Evolutionary conservation across 1,284 basidiomycete genomes (phyloP).

Genomic region (Athelia sp.): DNA sequence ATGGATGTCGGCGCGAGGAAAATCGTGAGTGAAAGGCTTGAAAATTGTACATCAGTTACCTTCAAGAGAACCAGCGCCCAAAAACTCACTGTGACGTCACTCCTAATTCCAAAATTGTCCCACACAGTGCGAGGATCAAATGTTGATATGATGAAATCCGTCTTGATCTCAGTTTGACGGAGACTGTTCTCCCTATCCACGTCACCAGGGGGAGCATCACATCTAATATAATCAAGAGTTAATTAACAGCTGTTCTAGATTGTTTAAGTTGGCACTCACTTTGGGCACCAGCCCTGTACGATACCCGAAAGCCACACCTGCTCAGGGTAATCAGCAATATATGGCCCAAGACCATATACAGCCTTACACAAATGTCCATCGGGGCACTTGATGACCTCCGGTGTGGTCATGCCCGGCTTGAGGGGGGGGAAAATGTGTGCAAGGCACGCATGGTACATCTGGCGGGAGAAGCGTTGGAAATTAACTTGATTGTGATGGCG

Average conservation of each 20-base stretch:
- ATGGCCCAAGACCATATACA: constrained; percentile 17
- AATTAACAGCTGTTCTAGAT: background rate
- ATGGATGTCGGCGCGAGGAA: constrained; percentile 4
- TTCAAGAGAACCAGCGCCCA: background rate
- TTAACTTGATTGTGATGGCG: background rate
- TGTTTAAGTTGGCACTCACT: constrained; percentile 1
- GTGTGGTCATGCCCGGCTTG: constrained; percentile 11
- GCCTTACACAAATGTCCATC: constrained; percentile 15
- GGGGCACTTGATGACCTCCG: constrained; percentile 13
- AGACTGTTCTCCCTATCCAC: constrained; percentile 2
- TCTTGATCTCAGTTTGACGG: constrained; percentile 3
- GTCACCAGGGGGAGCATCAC: constrained; percentile 6
- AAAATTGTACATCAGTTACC: background rate
- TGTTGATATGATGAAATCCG: background rate
- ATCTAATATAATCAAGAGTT: constrained; percentile 2
- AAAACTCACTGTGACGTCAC: constrained; percentile 4
- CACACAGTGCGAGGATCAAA: constrained; percentile 6
- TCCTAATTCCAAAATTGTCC: constrained; percentile 8
- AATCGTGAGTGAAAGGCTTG: constrained; percentile 2
- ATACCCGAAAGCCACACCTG: constrained; percentile 5
- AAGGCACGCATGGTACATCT: constrained; percentile 2
- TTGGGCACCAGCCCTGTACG: constrained; percentile 8
- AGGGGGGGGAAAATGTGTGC: background rate
- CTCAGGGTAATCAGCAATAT: constrained; percentile 18
- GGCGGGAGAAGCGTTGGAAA: background rate